phyloP scores from a whole-genome alignment of 2,329 filamentous ascomycete species.

The Colletotrichum brevisporum region DNA sequence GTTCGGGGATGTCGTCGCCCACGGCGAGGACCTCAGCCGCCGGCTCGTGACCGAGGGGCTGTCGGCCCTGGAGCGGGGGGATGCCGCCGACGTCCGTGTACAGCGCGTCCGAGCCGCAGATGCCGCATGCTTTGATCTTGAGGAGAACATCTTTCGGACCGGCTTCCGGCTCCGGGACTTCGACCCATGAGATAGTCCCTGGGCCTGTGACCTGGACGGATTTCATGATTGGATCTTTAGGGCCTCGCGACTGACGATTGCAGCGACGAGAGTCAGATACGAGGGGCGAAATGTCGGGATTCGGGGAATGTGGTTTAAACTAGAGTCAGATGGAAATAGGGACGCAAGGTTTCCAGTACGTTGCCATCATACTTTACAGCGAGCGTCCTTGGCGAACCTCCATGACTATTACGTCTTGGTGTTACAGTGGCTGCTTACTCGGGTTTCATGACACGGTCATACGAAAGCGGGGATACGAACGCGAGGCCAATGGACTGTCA shows the following conservation, averaged over 20 bases:
- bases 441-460: too few relatives aligned
- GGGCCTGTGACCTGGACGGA: background rate
- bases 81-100: slow-evolving; percentile 16
- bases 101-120: slow-evolving; percentile 22
- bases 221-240: background rate
- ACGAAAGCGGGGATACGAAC: too few relatives aligned
- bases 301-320: too few relatives aligned
- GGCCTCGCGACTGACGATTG: background rate
- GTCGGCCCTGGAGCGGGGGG: background rate
- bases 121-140: slow-evolving; percentile 22
- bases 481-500: too few relatives aligned
- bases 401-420: too few relatives aligned
- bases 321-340: too few relatives aligned
- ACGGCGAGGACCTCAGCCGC: slow-evolving; percentile 22
- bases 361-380: too few relatives aligned
- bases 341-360: too few relatives aligned
- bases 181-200: slow-evolving; percentile 12
- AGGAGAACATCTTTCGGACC: slow-evolving; percentile 21
- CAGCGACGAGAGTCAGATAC: too few relatives aligned
- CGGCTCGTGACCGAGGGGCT: slow-evolving; percentile 13
- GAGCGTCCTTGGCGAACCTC: too few relatives aligned
- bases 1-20: background rate
- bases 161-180: slow-evolving; percentile 3
- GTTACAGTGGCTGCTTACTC: too few relatives aligned
- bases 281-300: too few relatives aligned